A percentile compares a stretch with the other conserved stretches of the same genome.
Conservation (phyloP, 768 basidiomycete species). For the Hypholoma fasciculare region DNA sequence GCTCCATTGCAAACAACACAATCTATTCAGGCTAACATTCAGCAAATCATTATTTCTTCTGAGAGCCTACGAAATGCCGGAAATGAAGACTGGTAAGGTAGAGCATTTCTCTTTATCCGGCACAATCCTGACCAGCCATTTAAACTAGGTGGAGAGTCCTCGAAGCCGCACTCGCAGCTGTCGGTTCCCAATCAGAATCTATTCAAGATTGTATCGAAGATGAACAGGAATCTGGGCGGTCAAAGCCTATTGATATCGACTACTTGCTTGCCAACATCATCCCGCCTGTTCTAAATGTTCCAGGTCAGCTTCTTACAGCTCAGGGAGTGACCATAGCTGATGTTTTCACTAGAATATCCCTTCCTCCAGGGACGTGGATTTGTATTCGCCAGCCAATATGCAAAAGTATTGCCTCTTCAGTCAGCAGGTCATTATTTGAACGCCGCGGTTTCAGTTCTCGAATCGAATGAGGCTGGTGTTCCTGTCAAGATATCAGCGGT, state of each 20-base stretch:
- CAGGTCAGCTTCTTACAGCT: slow-evolving; percentile 45
- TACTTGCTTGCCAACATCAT: slow-evolving; percentile 76
- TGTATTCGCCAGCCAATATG: slow-evolving; percentile 90
- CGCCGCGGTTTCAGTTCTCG: slow-evolving; percentile 84
- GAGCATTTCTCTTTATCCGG: neutral
- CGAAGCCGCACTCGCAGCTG: slow-evolving; percentile 79
- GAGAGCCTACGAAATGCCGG: slow-evolving; percentile 55
- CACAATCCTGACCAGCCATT: neutral
- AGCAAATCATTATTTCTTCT: slow-evolving; percentile 58
- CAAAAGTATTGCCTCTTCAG: slow-evolving; percentile 67
- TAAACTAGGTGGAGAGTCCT: slow-evolving; percentile 83
- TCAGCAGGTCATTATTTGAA: slow-evolving; percentile 86
- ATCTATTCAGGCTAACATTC: slow-evolving; percentile 54
- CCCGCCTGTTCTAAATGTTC: slow-evolving; percentile 68
- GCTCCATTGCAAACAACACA: slow-evolving; percentile 48
- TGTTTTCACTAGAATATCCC: slow-evolving; percentile 59
- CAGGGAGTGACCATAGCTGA: neutral
- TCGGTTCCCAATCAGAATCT: slow-evolving; percentile 80
- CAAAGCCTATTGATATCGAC: slow-evolving; percentile 76
- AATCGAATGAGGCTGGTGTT: slow-evolving; percentile 67
- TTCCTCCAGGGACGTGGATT: slow-evolving; percentile 96
- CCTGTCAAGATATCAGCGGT: slow-evolving; percentile 95
- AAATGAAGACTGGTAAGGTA: slow-evolving; percentile 57
- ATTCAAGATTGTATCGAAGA: slow-evolving; percentile 78
- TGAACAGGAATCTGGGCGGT: slow-evolving; percentile 61